Base-by-base conservation (phyloP, 2,329 filamentous ascomycete genomes). In the Colletotrichum spinosum region DNA sequence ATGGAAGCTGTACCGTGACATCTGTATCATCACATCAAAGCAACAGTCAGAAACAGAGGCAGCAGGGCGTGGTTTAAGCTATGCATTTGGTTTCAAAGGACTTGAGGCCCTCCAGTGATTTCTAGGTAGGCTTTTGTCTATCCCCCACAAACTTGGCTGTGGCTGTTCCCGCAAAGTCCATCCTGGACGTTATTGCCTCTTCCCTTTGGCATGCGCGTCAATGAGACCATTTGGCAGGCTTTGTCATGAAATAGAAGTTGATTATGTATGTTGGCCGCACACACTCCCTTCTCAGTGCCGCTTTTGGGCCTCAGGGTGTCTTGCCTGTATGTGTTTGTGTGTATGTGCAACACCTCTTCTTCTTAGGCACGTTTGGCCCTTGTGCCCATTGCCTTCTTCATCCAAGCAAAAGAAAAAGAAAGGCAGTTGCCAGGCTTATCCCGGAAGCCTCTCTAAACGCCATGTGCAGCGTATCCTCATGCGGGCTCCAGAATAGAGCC, bases 111-210 rank as follows among this genome's bases (percentile, higher is more conserved):
- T 42, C 42, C 13, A 15, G 7, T 13, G 35, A 45, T 51, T 55
- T 51, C 33, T 39, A 61, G 46, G 17, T 34, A 33, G 44, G 55
- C 54, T 58, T 63, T 63, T 63, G 41, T 63, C 48, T 63, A 63
- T 52, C 38, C 48, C 41, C 46, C 48, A 17, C 25, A 51, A 37
- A 48, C 13, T 58, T 39, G 41, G 54, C 33, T 33, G 13, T 50
- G 15, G 34, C 39, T 17, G 34, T 11, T 46, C n/a, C 44, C 17
- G 25, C 25, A 25, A 11, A 41, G 54, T 50, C n/a, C 39, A 9
- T 63, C 11, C 54, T 38, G 6, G 8, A 38, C 8, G 15, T 33
- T 44, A 5, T 37, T 11, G 9, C 34, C 34, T n/a, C 34, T 39
- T 42, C 48, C 8, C 49, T 10, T 53, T 34, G 34, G 55, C 25